These are phyloP conservation scores for Zygoascus hellenicus DNA, from an alignment of 1,139 yeast genomes.

Conservation along the genomic window DNA sequence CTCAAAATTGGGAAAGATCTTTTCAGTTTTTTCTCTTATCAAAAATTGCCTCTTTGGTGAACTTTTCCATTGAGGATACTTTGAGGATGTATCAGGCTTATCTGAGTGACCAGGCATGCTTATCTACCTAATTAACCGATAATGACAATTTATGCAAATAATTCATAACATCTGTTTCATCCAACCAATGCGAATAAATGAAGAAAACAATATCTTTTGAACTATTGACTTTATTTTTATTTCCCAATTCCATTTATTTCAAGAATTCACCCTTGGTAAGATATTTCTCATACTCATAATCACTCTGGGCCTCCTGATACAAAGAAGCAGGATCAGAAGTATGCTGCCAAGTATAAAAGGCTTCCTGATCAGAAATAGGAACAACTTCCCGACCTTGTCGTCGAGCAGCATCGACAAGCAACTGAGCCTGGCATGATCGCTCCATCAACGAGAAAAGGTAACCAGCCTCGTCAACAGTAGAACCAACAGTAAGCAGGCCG, in stretches of 20 bases:
- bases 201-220: no score
- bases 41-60: no score
- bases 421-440: conserved; percentile 63
- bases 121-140: no score
- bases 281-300: conserved; percentile 42
- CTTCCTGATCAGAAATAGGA: conserved; percentile 57
- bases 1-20: no score
- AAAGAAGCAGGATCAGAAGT: conserved; percentile 62
- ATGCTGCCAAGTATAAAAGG: conserved; percentile 58
- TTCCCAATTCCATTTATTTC: conserved; percentile 2
- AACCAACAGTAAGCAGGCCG: conserved; percentile 71
- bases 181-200: no score
- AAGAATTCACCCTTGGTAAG: conserved; percentile 23
- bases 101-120: no score
- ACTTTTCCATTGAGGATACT: no score
- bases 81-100: no score
- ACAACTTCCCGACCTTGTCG: conserved; percentile 33
- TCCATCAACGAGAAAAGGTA: conserved; percentile 64
- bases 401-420: conserved; percentile 54
- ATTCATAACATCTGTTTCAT: no score
- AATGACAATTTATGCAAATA: no score
- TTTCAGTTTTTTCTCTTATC: no score
- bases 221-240: no score
- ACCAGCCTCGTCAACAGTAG: conserved; percentile 80
- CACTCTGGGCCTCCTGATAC: conserved; percentile 72